phyloP scores from a whole-genome alignment of 2,329 filamentous ascomycete species.

The Fusarium gaditjirri region DNA sequence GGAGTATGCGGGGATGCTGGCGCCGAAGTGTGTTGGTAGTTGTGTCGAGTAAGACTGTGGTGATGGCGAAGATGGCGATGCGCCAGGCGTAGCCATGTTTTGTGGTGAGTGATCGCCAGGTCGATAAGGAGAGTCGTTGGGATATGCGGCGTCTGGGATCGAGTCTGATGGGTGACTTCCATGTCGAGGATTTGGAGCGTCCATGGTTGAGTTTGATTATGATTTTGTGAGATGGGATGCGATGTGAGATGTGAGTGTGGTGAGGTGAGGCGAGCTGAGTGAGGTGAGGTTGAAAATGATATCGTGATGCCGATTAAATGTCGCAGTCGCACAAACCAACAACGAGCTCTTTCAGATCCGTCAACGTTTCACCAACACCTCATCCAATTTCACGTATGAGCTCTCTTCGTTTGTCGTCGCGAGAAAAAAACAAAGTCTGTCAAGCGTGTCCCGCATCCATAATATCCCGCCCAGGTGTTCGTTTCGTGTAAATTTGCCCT shows the following conservation, averaged over 20 bases:
- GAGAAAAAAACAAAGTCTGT: not conserved
- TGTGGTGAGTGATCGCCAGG: constrained; percentile 26
- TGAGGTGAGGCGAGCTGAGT: not conserved
- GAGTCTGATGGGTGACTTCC: constrained; percentile 45
- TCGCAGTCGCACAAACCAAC: not conserved
- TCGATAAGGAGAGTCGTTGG: constrained; percentile 46
- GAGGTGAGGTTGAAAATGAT: not conserved
- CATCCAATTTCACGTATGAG: not conserved
- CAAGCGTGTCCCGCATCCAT: constrained; percentile 1
- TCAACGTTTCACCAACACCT: not conserved
- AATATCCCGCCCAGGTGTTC: constrained; percentile 4
- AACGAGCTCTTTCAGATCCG: not conserved
- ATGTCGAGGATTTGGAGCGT: constrained; percentile 26
- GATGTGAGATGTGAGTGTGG: not conserved
- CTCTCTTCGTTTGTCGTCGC: not conserved
- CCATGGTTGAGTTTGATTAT: constrained; percentile 23
- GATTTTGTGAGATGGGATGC: not conserved
- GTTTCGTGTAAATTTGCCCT: constrained; percentile 8
- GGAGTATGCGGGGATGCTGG: constrained; percentile 21
- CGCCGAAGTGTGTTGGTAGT: constrained; percentile 12
- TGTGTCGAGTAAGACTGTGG: constrained; percentile 22
- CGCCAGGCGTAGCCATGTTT: not conserved
- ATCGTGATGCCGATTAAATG: not conserved
- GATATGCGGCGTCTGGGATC: constrained; percentile 47
- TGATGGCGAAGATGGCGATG: constrained; percentile 17